phyloP scores from a whole-genome alignment of 2,329 filamentous ascomycete genomes.

The Rutstroemia sydowiana region DNA sequence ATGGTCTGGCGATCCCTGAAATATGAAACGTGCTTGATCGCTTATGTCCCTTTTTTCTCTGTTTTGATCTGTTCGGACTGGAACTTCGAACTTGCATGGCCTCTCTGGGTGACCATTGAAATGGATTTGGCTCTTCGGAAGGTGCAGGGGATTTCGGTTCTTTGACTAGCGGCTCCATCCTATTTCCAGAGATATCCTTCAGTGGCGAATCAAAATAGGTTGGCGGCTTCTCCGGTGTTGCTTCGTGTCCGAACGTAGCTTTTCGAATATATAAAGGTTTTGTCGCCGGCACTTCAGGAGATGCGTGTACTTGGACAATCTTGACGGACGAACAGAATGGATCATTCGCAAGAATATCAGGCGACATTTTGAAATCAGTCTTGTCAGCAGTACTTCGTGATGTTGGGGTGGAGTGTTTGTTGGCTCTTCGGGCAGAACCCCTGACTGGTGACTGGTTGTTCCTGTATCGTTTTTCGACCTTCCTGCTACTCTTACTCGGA shows the following conservation, averaged over 20 bases:
- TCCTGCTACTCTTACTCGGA: constrained; percentile 17
- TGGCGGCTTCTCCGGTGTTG: constrained; percentile 9
- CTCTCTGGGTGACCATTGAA: constrained; percentile 24
- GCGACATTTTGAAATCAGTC: constrained; percentile 2
- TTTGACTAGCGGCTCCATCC: constrained; percentile 8
- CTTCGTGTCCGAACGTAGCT: constrained; percentile 22
- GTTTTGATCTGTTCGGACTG: constrained; percentile 10
- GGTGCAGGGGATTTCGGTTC: not conserved
- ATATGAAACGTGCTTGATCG: constrained; percentile 22
- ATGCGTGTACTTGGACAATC: constrained; percentile 14
- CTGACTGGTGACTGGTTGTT: too few species aligned
- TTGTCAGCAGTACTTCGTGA: not conserved
- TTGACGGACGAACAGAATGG: constrained; percentile 21
- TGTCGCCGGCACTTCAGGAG: constrained; percentile 9
- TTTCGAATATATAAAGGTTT: constrained; percentile 22
- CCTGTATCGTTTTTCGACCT: constrained; percentile 9
- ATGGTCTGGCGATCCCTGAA: constrained; percentile 19
- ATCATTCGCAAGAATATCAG: constrained; percentile 14
- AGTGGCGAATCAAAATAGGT: constrained; percentile 16
- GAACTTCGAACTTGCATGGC: constrained; percentile 13
- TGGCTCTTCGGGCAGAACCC: too few species aligned
- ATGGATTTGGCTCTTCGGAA: constrained; percentile 17
- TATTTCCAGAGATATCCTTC: constrained; percentile 20
- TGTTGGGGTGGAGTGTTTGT: too few species aligned
- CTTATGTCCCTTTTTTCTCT: constrained; percentile 22